Percentiles rank a stretch among this genome's conserved stretches.
These are phyloP conservation scores for Cyclanthera cordifolia DNA, from an alignment of 306 rosid genomes.

Conservation along the genomic window DNA sequence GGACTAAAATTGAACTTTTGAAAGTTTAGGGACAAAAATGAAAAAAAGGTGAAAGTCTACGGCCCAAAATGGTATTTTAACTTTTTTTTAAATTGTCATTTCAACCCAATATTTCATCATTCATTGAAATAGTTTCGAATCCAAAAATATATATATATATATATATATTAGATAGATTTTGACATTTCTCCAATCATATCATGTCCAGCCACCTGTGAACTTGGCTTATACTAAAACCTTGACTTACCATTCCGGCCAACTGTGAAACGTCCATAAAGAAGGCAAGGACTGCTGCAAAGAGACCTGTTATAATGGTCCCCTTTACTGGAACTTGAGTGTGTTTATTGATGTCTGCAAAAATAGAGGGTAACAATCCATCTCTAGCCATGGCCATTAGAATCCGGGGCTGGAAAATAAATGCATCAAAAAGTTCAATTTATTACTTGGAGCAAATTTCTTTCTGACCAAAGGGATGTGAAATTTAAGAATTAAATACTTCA, in stretches of 20 bases:
- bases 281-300: conserved; percentile 55
- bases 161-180: conserved; percentile 18
- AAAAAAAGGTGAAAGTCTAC: too few relatives aligned
- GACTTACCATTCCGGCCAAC: conserved; percentile 83
- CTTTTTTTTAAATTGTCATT: too few relatives aligned
- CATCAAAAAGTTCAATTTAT: conserved; percentile 9
- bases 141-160: too few relatives aligned
- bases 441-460: neutral
- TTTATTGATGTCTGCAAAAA: conserved; percentile 37
- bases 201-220: neutral
- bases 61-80: too few relatives aligned
- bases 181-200: neutral
- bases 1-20: too few relatives aligned
- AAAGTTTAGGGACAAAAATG: too few relatives aligned
- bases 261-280: conserved; percentile 74
- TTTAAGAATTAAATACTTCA: neutral
- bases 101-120: too few relatives aligned
- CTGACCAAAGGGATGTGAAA: neutral
- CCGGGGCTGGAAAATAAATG: conserved; percentile 33
- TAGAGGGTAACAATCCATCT: conserved; percentile 46
- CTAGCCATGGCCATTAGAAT: conserved; percentile 55
- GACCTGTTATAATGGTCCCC: conserved; percentile 55
- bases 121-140: too few relatives aligned
- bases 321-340: conserved; percentile 37
- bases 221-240: neutral